Evolutionary conservation across 2,329 filamentous ascomycete species (phyloP), one percentile per base, ranked within the genome.

Genomic region (Gyromitra esculenta): DNA sequence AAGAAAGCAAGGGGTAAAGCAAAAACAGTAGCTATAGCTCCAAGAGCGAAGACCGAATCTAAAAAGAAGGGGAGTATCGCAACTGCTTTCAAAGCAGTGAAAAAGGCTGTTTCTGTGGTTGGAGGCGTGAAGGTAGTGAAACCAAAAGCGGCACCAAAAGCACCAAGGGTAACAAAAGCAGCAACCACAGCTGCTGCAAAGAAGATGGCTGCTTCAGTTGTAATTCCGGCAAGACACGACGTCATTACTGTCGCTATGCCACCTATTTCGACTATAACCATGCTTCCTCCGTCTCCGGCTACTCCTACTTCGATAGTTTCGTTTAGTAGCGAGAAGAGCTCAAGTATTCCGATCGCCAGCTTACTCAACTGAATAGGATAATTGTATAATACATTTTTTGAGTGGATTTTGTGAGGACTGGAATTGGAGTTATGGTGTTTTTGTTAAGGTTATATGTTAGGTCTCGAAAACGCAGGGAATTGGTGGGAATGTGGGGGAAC

Each of bases 31-130:
- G 7, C 52, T 43, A 52, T 54, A 52, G 50, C 62, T 43, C 35
- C 57, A 18, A 73, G 73, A 41, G 54, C 15, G 37, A 77, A 75
- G 57, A 56, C 37, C 3, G 70, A 76, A 31, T 25, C 76, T n/a
- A 62, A 75, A 54, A 77, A 69, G 43, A 64, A 59, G 18, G 64
- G 64, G 25, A 67, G 66, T 60, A 79, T 79, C 48, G 70, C 45
- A 31, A 77, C 63, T 59, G 65, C 75, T 15, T 79, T 79, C 43
- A 79, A 79, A 68, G 63, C 69, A 11, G 62, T 72, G 11, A 79
- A 78, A 43, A 74, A 73, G 37, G 48, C 73, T 2, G 66, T 59
- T n/a, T 25, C 57, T 31, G 41, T 37, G 43, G 39, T 37, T n/a
- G 48, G 64, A 43, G 48, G 21, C 25, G 66, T 48, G 15, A 70